phyloP scores from a whole-genome alignment of 2,329 filamentous ascomycete species.

The Talaromyces albobiverticillius region DNA sequence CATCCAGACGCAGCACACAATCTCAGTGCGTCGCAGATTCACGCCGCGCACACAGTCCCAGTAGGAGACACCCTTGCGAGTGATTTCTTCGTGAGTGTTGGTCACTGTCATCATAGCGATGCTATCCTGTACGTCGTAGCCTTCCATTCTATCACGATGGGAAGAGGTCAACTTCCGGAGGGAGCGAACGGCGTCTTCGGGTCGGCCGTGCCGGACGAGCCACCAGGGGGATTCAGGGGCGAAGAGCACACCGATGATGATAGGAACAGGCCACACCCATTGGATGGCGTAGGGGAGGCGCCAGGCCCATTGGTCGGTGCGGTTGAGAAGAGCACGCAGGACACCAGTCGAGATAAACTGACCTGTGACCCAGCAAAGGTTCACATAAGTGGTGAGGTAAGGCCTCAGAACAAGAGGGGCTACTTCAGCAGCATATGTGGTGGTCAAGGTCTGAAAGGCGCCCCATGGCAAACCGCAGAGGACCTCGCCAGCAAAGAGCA shows the following conservation, averaged over 20 bases:
- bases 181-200: slow-evolving; percentile 40
- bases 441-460: slow-evolving; percentile 52
- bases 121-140: slow-evolving; percentile 45
- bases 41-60: slow-evolving; percentile 28
- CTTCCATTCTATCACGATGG: slow-evolving; percentile 17
- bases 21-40: slow-evolving; percentile 41
- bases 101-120: slow-evolving; percentile 59
- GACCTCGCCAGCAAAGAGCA: slow-evolving; percentile 58
- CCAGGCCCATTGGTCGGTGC: slow-evolving; percentile 48
- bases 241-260: slow-evolving; percentile 43
- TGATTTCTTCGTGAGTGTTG: slow-evolving; percentile 36
- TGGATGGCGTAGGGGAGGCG: slow-evolving; percentile 52
- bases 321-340: slow-evolving; percentile 40
- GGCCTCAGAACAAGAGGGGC: slow-evolving; percentile 45
- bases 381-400: slow-evolving; percentile 55
- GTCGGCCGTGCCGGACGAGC: slow-evolving; percentile 43
- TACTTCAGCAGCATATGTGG: slow-evolving; percentile 54
- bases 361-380: slow-evolving; percentile 58
- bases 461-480: slow-evolving; percentile 61
- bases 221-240: slow-evolving; percentile 54
- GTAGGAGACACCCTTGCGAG: slow-evolving; percentile 21
- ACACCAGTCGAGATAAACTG: slow-evolving; percentile 53
- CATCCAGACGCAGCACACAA: slow-evolving; percentile 35
- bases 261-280: slow-evolving; percentile 51
- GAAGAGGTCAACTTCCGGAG: slow-evolving; percentile 35